Evolutionary conservation across 441 rosid species (phyloP), one percentile per base, ranked within the genome.

Genomic region (Brassica hybrid): DNA sequence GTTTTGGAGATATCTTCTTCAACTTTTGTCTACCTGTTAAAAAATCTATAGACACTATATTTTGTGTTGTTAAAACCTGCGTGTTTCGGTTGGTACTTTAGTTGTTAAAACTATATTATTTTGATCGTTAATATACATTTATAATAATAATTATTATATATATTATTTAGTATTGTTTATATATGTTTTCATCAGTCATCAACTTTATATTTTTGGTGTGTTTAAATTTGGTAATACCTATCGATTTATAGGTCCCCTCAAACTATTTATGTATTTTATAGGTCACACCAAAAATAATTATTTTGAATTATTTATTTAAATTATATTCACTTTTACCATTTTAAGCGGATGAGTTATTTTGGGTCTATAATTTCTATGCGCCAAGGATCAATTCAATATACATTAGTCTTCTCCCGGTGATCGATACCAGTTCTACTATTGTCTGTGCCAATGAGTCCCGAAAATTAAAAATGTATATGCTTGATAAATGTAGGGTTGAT

Each of bases 401-500:
- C 18, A 13, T 5, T 14, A 52, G 19, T 50, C 57, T 48, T 48
- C 54, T 50, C 18, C 57, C 0, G 57, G 6, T n/a, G 57, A 14
- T 50, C 57, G 57, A 50, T 50, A 14, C 18, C 57, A 14, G 57
- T 50, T 48, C 57, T n/a, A 50, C 57, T 14, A 50, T 50, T 50
- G 57, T 50, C 5, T 19, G 65, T 57, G 41, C 7, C 17, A 61
- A 60, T 7, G 23, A 48, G 18, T 27, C 59, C 60, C 43, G 27
- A 62, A 61, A 16, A 9, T 60, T n/a, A 3, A n/a, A n/a, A n/a
- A n/a, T n/a, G n/a, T n/a, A n/a, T n/a, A n/a, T n/a, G n/a, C n/a
- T n/a, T 71, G 43, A 58, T 8, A 71, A 13, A 30, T 54, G 41
- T 71, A 41, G n/a, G 23, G 43, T 30, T 50, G 2, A 72, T 25